Evolutionary conservation across 441 rosid genomes (phyloP), one percentile per base, ranked within the genome.

Genomic region (Arabidopsis hybrid): DNA sequence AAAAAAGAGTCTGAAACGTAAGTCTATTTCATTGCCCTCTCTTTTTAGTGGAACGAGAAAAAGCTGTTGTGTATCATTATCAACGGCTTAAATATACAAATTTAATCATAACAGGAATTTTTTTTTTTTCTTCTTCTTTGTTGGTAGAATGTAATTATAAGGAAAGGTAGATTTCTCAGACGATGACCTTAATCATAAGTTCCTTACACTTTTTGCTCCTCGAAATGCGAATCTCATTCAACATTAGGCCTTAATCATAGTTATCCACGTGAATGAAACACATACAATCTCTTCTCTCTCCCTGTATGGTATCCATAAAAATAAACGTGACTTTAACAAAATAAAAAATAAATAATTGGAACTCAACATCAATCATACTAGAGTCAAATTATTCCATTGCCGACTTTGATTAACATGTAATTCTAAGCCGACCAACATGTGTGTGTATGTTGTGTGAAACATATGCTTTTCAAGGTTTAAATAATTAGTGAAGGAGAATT

Each of bases 31-130:
- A 59, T 65, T 42, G 45, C 77, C 65, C 46, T 76, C 79, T 78
- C 61, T 46, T 80, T 77, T 73, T 36, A 63, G 74, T 80, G 84
- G 79, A 82, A 67, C 76, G 82, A 83, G 63, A 43, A 69, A 69
- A 72, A 78, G 84, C 73, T 79, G 85, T 73, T 78, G 51, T 72
- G 66, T 82, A 74, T 83, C 83, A 83, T 79, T 82, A 80, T 85
- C 85, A 83, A 74, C 57, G 78, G 63, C 69, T 73, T 73, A 60
- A 42, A 70, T 67, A 60, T 32, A 65, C 3, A 21, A 16, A 47
- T 43, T n/a, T 8, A 47, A 36, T 18, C 9, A 66, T 50, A 59
- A 13, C 13, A 3, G 11, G 9, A 45, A 3, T 16, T 31, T 8
- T 40, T 10, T 47, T 46, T 39, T 40, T 2, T 40, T 18, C 13